These are phyloP conservation scores for Lippia alba DNA, from an alignment of 305 asterid genomes.

Conservation along the genomic window DNA sequence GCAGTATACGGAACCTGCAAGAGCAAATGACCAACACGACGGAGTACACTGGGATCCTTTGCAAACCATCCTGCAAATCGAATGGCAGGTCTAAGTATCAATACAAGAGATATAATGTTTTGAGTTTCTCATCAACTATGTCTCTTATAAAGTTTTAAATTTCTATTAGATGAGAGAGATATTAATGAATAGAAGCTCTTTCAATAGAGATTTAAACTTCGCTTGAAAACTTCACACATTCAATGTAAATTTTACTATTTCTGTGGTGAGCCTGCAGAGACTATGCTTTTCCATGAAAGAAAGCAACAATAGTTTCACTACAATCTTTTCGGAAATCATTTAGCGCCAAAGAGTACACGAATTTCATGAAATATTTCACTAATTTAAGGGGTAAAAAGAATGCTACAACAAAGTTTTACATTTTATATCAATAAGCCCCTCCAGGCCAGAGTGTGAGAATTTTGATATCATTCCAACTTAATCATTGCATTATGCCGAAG, in stretches of 20 bases:
- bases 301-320: constrained; percentile 5
- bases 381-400: constrained; percentile 10
- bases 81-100: constrained; percentile 28
- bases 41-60: constrained; percentile 79
- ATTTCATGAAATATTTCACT: constrained; percentile 13
- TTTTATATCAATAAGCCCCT: neutral
- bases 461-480: constrained; percentile 21
- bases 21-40: constrained; percentile 92
- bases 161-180: neutral
- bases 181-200: neutral
- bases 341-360: constrained; percentile 27
- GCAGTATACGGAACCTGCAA: constrained; percentile 80
- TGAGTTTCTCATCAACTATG: constrained; percentile 16
- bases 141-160: neutral
- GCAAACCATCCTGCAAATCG: constrained; percentile 89
- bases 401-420: neutral
- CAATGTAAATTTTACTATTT: neutral
- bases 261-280: neutral
- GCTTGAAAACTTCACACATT: neutral
- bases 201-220: constrained; percentile 4
- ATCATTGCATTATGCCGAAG: constrained; percentile 3
- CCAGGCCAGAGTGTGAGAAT: constrained; percentile 10
- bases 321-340: neutral
- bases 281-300: constrained; percentile 13
- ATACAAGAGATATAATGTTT: neutral